Base-by-base conservation (phyloP, 192 early-diverging fungal genomes). In the Backusella luteola region DNA sequence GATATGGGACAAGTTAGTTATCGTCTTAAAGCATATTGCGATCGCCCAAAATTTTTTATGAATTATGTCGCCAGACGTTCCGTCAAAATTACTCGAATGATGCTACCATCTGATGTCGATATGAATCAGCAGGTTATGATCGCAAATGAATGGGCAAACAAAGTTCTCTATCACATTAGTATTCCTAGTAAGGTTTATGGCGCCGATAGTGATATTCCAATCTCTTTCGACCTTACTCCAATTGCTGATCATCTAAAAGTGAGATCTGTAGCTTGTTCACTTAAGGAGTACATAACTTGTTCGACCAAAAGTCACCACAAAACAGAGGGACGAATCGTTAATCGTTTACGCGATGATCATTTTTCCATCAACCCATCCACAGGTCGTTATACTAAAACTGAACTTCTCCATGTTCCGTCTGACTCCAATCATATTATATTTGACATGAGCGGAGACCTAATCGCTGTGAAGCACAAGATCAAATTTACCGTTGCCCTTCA, bases 241-340 rank as follows among this genome's bases (percentile, higher is more conserved):
- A 76, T 87, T 14, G 41, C 73, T 53, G 77, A 85, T 69, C 80
- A 87, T n/a, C 44, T 92, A 9, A 83, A 76, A 42, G 73, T 91
- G 12, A 63, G 83, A 26, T 72, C 81, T 0, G 81, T 87, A 8
- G 68, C 76, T 4, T 85, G 82, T 34, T 66, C 79, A n/a, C 80
- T 92, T 32, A 91, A 87, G 44, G 90, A 92, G 74, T 89, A 89
- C 59, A 76, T 78, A 17, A 80, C 86, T 9, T 88, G 84, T 71
- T 76, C 76, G 1, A 56, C 76, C 0, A 81, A 76, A 26, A 26
- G 26, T 15, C 56, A 29, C 12, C 56, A 26, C 23, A 82, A 75
- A 69, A 72, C 67, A 4, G 69, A 77, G n/a, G 12, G 63, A 21
- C 69, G 52, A 38, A 44, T 74, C 19, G 3, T 84, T 4, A 74